Evolutionary conservation across 495 filamentous ascomycete genomes (phyloP).

Genomic region (Extremus antarcticus): DNA sequence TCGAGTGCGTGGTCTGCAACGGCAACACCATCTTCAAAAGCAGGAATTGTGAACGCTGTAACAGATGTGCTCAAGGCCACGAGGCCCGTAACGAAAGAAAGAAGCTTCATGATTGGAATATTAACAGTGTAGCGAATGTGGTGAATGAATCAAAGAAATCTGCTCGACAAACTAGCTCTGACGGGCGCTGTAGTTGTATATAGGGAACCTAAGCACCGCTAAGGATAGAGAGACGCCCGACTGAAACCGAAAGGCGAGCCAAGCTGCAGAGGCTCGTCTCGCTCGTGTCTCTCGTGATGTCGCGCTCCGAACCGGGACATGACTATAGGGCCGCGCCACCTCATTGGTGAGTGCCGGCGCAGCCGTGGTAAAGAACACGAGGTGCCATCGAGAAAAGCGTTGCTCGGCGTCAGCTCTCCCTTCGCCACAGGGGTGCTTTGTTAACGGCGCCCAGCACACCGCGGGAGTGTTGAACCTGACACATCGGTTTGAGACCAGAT

Average conservation of each 20-base stretch:
- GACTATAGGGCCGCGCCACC: too few species aligned
- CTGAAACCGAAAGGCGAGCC: too few species aligned
- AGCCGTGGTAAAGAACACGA: not conserved
- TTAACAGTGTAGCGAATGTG: not conserved
- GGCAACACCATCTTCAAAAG: slow-evolving; percentile 1
- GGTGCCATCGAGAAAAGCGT: not conserved
- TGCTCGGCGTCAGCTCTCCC: not conserved
- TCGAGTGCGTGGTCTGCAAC: slow-evolving; percentile 6
- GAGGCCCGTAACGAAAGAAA: not conserved
- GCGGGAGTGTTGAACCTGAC: not conserved
- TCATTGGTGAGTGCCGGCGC: too few species aligned
- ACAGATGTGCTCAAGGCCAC: not conserved
- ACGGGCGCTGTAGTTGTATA: not conserved
- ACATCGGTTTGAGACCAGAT: not conserved
- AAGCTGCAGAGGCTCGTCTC: too few species aligned
- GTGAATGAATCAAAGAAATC: not conserved
- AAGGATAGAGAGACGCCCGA: too few species aligned
- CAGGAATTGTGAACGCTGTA: not conserved
- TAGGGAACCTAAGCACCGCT: not conserved
- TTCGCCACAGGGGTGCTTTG: not conserved
- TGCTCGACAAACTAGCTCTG: not conserved
- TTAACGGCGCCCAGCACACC: too few species aligned
- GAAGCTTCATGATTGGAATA: slow-evolving; percentile 4
- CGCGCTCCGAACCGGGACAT: too few species aligned
- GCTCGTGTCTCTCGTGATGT: too few species aligned